Base-by-base conservation (phyloP, 2,329 filamentous ascomycete genomes). In the Phaeosphaeriaceae sp. region DNA sequence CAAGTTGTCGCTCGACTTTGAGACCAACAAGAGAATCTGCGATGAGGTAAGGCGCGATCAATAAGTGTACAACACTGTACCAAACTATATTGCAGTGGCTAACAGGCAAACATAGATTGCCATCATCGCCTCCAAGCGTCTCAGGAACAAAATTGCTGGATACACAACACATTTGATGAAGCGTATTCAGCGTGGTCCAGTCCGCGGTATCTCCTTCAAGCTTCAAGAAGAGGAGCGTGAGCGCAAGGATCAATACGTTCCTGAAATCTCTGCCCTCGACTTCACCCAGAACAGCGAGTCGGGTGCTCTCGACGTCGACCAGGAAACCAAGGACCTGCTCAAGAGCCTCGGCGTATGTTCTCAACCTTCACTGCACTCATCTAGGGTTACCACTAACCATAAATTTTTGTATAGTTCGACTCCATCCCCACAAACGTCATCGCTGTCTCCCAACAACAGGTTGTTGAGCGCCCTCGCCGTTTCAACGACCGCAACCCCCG, bases 181-280 rank as follows among this genome's bases (percentile, higher is more conserved):
- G 88, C 94, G 94, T 81, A 99, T 99, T 73, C 94, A 97, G 86
- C 92, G 94, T 79, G 94, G 94, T 66, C 94, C 94, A 66, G 94
- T 99, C 81, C 95, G 94, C 74, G 94, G 94, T 85, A 99, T 99
- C 83, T 99, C 95, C 81, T 99, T 99, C 92, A 99, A 99, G 87
- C 90, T 99, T 57, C 94, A 99, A 84, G 94, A 99, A 85, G 94
- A 99, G 85, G 94, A 99, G 88, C 91, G 94, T 86, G 94, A 99
- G 84, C 89, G 94, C 79, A 99, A 99, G 90, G 94, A 99, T 85
- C 94, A 99, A 85, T 99, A 97, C 84, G 94, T 99, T 66, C 94
- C 94, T 75, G 94, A 99, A 83, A 85, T 99, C 71, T 99, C 95
- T 56, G 94, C 94, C 76, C 89, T 99, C 77, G 94, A 99, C 86